Percentiles rank a stretch among this genome's conserved stretches.
These are phyloP conservation scores for Cylindrodendrum hubeiense DNA, from an alignment of 2,329 filamentous ascomycete species.

Conservation along the genomic window DNA sequence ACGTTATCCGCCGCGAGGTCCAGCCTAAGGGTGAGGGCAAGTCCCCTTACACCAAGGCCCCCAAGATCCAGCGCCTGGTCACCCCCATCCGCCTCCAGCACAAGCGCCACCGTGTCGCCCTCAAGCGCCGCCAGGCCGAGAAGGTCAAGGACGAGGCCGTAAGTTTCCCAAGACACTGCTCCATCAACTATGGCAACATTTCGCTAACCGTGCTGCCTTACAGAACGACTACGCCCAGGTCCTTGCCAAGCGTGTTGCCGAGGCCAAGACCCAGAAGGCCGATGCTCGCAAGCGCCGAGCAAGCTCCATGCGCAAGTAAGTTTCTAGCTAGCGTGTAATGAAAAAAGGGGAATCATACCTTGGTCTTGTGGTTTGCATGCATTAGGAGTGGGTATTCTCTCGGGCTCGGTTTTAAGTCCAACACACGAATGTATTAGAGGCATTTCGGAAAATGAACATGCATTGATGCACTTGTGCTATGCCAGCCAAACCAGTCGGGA, in stretches of 20 bases:
- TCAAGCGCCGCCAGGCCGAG: slow-evolving; percentile 98
- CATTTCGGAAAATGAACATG: slow-evolving; percentile 52
- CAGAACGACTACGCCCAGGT: slow-evolving; percentile 98
- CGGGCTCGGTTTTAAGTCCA: slow-evolving; percentile 46
- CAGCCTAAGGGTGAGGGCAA: slow-evolving; percentile 98
- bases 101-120: slow-evolving; percentile 97
- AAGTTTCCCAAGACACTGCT: slow-evolving; percentile 58
- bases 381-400: slow-evolving; percentile 55
- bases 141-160: slow-evolving; percentile 99
- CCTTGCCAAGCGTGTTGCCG: slow-evolving; percentile 95
- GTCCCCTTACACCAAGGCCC: slow-evolving; percentile 99
- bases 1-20: slow-evolving; percentile 99
- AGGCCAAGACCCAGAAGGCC: slow-evolving; percentile 94
- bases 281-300: slow-evolving; percentile 97
- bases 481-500: slow-evolving; percentile 24
- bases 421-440: slow-evolving; percentile 54
- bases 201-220: slow-evolving; percentile 51
- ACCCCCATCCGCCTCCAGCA: slow-evolving; percentile 99
- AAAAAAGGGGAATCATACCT: slow-evolving; percentile 51
- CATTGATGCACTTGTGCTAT: slow-evolving; percentile 47
- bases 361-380: slow-evolving; percentile 57
- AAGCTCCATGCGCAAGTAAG: slow-evolving; percentile 93
- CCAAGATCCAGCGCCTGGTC: slow-evolving; percentile 99
- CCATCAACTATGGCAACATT: background rate
- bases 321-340: slow-evolving; percentile 48